These are phyloP conservation scores for Mortierella polycephala DNA, from an alignment of 371 early-diverging fungal species.

Conservation along the genomic window DNA sequence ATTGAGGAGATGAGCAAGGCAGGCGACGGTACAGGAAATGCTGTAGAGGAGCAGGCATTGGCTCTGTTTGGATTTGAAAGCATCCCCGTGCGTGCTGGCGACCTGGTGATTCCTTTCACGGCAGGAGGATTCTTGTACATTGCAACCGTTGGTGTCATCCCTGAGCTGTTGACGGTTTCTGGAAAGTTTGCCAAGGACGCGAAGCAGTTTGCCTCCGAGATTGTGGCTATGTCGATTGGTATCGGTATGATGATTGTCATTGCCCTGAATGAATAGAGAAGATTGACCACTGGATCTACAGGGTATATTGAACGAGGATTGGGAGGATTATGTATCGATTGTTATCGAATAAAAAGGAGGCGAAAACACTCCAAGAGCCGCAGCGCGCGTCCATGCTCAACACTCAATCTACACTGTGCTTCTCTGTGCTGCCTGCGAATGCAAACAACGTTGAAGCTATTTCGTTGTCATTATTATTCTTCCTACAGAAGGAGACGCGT, in stretches of 20 bases:
- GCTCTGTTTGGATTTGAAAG: constrained; percentile 38
- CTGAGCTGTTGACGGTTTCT: constrained; percentile 79
- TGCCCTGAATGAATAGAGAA: constrained; percentile 66
- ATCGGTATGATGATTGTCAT: constrained; percentile 71
- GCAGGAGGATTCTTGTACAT: constrained; percentile 93
- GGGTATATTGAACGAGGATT: no score
- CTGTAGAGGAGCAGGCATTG: constrained; percentile 1
- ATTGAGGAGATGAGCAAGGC: constrained; percentile 77
- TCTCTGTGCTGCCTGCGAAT: no score
- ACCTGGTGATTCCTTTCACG: constrained; percentile 86
- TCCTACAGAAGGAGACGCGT: no score
- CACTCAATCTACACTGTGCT: no score
- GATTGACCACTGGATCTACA: no score
- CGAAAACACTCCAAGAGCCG: no score
- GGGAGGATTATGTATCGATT: no score
- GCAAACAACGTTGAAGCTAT: no score
- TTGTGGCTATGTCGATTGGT: constrained; percentile 72
- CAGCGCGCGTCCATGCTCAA: no score
- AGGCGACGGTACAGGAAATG: constrained; percentile 26
- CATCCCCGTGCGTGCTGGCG: constrained; percentile 61
- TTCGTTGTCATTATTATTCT: no score
- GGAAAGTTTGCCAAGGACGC: constrained; percentile 63
- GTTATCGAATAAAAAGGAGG: no score
- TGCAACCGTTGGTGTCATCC: constrained; percentile 88
- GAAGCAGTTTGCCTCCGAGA: constrained; percentile 65